Evolutionary conservation across 768 basidiomycete species (phyloP).

Genomic region (Rhodotorula toruloides): DNA sequence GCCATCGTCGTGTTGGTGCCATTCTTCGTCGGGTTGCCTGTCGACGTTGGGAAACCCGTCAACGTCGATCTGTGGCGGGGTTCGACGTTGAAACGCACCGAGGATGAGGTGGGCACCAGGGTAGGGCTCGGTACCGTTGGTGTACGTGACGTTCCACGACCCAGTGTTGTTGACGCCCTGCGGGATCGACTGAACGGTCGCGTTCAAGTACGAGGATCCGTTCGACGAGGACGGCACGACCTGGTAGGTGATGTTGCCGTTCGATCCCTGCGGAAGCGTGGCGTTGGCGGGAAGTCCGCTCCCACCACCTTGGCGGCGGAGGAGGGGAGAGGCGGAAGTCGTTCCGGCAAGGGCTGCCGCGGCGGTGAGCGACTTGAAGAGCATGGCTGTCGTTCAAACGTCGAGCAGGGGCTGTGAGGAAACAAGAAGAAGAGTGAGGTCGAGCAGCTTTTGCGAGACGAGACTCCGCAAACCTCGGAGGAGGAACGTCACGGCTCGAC

Average conservation of each 20-base stretch:
- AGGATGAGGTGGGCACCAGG: neutral
- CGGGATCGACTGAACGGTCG: conserved; percentile 17
- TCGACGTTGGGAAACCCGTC: neutral
- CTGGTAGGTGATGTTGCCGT: conserved; percentile 1
- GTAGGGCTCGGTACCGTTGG: conserved; percentile 10
- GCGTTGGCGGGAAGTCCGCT: conserved; percentile 4
- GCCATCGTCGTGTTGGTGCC: conserved; percentile 32
- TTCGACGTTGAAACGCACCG: neutral
- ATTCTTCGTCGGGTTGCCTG: conserved; percentile 18
- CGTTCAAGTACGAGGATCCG: conserved; percentile 15
- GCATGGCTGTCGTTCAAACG: conserved; percentile 1
- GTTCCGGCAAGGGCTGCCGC: conserved; percentile 4
- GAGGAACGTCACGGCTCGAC: too few species aligned
- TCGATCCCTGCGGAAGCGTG: neutral
- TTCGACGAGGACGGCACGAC: neutral
- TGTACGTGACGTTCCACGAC: neutral
- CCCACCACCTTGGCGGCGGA: conserved; percentile 22
- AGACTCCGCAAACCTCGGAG: neutral
- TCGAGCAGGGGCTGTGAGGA: neutral
- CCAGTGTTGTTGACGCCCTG: conserved; percentile 4
- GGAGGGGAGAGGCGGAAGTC: conserved; percentile 18
- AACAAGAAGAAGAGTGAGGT: neutral
- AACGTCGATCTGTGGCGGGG: too few species aligned
- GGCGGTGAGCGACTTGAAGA: conserved; percentile 13
- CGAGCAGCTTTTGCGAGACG: neutral